Conservation (phyloP, 2,329 filamentous ascomycete genomes). For the Aspergillus tamarii region DNA sequence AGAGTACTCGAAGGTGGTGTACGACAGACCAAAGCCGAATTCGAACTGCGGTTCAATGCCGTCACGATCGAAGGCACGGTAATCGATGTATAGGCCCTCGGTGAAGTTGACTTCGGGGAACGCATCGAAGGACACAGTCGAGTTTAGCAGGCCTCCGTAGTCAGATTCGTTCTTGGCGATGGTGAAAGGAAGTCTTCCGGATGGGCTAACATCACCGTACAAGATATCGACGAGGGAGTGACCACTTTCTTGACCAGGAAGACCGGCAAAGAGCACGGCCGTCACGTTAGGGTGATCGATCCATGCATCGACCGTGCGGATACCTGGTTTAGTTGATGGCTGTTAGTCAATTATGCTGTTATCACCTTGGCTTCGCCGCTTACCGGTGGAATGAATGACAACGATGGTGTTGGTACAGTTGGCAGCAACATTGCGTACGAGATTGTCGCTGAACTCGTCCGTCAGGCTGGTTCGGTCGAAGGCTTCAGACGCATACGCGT, state of each 20-base stretch:
- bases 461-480: constrained; percentile 38
- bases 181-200: constrained; percentile 53
- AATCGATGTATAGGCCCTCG: constrained; percentile 2
- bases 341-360: neutral
- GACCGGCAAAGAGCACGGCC: constrained; percentile 64
- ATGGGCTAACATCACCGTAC: constrained; percentile 51
- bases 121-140: neutral
- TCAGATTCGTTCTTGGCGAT: constrained; percentile 60
- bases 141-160: constrained; percentile 45
- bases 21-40: constrained; percentile 35
- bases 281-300: constrained; percentile 66
- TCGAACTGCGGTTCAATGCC: neutral
- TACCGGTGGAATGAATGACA: constrained; percentile 65
- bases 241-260: constrained; percentile 66
- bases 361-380: fast-evolving
- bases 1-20: constrained; percentile 57
- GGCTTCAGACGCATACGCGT: constrained; percentile 47
- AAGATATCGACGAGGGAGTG: constrained; percentile 57
- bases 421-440: constrained; percentile 60
- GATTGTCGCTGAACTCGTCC: constrained; percentile 52
- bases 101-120: constrained; percentile 11
- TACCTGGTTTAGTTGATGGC: constrained; percentile 9
- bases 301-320: constrained; percentile 59
- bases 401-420: constrained; percentile 66
- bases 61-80: neutral